Conservation (phyloP, 2,329 filamentous ascomycete species). For the Hypoxylon sp. region DNA sequence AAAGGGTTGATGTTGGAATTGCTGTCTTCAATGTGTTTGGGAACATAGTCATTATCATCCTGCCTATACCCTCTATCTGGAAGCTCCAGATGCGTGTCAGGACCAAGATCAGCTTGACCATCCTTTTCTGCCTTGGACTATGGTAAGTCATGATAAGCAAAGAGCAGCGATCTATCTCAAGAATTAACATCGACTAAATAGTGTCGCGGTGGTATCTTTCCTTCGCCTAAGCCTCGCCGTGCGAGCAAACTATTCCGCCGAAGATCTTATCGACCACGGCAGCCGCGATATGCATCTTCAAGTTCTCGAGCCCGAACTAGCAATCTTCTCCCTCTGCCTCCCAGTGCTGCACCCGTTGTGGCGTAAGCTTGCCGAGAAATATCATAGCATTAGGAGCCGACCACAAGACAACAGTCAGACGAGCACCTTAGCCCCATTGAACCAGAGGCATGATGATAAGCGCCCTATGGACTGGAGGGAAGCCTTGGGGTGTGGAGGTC, state of each 20-base stretch:
- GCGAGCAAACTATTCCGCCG: not conserved
- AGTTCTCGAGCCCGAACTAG: constrained; percentile 39
- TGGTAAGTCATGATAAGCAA: constrained; percentile 55
- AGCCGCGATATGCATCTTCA: constrained; percentile 32
- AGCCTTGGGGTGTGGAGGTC: not conserved
- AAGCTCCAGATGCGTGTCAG: constrained; percentile 59
- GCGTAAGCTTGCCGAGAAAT: constrained; percentile 12
- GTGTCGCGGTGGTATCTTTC: constrained; percentile 26
- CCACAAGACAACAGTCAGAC: not conserved
- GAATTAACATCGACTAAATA: constrained; percentile 9
- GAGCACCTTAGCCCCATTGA: not conserved
- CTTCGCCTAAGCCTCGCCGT: constrained; percentile 19
- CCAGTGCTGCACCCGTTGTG: constrained; percentile 36
- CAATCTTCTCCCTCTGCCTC: constrained; percentile 35
- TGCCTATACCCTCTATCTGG: constrained; percentile 65
- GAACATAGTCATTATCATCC: constrained; percentile 62
- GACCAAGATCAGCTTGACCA: constrained; percentile 60
- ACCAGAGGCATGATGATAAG: not conserved
- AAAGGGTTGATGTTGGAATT: constrained; percentile 49
- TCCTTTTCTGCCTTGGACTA: constrained; percentile 61
- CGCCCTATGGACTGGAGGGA: not conserved
- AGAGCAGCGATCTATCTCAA: no score
- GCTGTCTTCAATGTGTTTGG: constrained; percentile 62
- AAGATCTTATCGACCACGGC: constrained; percentile 5
- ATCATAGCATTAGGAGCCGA: not conserved